Conservation (phyloP, 139 green algal genomes). For the Desmodesmus armatus region DNA sequence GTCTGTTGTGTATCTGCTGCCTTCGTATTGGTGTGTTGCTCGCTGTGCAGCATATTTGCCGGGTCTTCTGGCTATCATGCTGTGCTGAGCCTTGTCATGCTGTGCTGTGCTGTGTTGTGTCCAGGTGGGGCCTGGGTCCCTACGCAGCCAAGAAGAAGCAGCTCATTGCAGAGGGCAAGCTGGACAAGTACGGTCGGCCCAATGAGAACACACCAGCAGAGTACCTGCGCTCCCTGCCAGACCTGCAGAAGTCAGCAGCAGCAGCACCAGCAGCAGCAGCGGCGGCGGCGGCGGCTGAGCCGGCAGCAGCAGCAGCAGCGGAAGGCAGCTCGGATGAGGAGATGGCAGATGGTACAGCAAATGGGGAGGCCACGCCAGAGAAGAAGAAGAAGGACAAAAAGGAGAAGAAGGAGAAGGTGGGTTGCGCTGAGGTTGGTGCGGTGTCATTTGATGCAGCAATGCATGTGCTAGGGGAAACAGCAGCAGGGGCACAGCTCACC, state of each 20-base stretch:
- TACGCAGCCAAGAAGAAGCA: conserved; percentile 97
- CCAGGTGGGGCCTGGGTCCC: conserved; percentile 93
- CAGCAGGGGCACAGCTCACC: too few relatives aligned
- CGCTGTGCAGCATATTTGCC: too few relatives aligned
- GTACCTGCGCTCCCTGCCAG: conserved; percentile 86
- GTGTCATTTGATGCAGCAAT: neutral
- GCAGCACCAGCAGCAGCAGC: conserved; percentile 39
- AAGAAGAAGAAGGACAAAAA: conserved; percentile 78
- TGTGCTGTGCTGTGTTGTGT: neutral
- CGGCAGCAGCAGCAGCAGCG: conserved; percentile 15
- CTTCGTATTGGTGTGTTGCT: too few relatives aligned
- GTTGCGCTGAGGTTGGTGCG: neutral
- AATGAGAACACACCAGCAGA: conserved; percentile 96
- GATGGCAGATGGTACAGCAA: conserved; percentile 37
- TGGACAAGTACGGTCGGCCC: conserved; percentile 97
- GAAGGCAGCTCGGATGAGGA: conserved; percentile 1
- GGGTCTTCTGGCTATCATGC: too few relatives aligned
- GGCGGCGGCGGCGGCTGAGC: neutral
- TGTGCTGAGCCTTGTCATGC: too few relatives aligned
- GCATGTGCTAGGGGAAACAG: neutral
- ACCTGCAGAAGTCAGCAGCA: conserved; percentile 47
- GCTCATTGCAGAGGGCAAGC: conserved; percentile 94
- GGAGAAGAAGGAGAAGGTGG: conserved; percentile 52
- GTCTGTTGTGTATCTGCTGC: too few relatives aligned
- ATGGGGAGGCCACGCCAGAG: conserved; percentile 41